A percentile compares a stretch with the other conserved stretches of the same genome.
Evolutionary conservation across 352 stramenopile genomes (phyloP).

Genomic region (Globisporangium parvum): DNA sequence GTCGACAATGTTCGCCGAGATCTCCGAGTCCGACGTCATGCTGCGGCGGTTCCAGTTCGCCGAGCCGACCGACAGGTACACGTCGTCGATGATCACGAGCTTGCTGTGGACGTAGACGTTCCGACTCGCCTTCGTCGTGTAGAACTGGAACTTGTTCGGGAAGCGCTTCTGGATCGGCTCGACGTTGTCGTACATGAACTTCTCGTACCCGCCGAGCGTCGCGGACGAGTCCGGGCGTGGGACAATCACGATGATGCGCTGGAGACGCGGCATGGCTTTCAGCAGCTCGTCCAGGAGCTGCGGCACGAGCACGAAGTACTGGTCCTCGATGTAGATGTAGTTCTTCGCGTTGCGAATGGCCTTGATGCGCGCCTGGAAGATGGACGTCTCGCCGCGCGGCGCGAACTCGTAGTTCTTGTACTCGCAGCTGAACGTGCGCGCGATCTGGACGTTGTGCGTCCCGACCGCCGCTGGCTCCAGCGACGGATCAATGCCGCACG

Average conservation of each 20-base stretch:
- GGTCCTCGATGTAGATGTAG: slow-evolving; percentile 68
- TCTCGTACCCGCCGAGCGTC: slow-evolving; percentile 6
- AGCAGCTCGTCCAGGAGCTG: slow-evolving; percentile 43
- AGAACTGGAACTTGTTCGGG: slow-evolving; percentile 39
- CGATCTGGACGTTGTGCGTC: slow-evolving; percentile 30
- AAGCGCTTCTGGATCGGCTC: slow-evolving; percentile 30
- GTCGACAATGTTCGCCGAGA: slow-evolving; percentile 48
- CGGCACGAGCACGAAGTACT: slow-evolving; percentile 65
- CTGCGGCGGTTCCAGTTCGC: slow-evolving; percentile 67
- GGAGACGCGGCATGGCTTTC: slow-evolving; percentile 32
- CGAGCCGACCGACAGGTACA: slow-evolving; percentile 45
- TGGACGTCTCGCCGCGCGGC: slow-evolving; percentile 40
- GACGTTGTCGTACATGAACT: slow-evolving; percentile 60
- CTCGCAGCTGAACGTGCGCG: slow-evolving; percentile 40
- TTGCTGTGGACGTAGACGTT: slow-evolving; percentile 11
- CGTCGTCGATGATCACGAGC: slow-evolving; percentile 34
- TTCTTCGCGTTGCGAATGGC: slow-evolving; percentile 54
- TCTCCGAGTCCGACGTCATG: slow-evolving; percentile 60
- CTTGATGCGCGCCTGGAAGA: slow-evolving; percentile 48
- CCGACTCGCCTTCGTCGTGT: slow-evolving; percentile 5
- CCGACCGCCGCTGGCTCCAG: neutral
- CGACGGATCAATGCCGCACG: slow-evolving; percentile 7
- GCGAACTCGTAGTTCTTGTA: slow-evolving; percentile 2
- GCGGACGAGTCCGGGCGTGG: neutral
- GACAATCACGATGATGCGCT: slow-evolving; percentile 7